Percentiles rank a stretch among this genome's conserved stretches.
These are phyloP conservation scores for Termitomyces sp. DNA, from an alignment of 768 basidiomycete genomes.

Conservation along the genomic window DNA sequence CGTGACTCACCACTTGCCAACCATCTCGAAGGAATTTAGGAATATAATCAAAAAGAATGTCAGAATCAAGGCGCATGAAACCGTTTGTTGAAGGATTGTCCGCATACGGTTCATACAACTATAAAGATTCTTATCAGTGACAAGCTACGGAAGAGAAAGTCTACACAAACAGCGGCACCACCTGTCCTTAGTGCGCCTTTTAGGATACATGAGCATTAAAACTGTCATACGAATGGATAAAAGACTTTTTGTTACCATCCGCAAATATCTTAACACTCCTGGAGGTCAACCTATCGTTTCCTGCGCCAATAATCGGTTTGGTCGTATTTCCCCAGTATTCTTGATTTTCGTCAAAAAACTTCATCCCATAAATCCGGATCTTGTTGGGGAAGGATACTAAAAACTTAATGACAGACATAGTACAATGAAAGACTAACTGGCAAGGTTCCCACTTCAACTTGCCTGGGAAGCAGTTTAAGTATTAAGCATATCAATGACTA, in stretches of 20 bases:
- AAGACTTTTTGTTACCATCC: constrained; percentile 40
- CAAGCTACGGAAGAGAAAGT: not conserved
- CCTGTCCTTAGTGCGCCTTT: constrained; percentile 83
- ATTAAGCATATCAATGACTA: not conserved
- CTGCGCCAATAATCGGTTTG: constrained; percentile 47
- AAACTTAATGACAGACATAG: not conserved
- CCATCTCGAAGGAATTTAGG: constrained; percentile 70
- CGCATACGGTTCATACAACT: constrained; percentile 80
- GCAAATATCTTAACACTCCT: constrained; percentile 80
- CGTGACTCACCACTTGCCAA: constrained; percentile 80
- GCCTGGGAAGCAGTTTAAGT: constrained; percentile 35
- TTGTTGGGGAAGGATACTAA: constrained; percentile 21
- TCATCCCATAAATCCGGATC: constrained; percentile 79
- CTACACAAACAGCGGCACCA: constrained; percentile 67
- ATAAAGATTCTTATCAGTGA: constrained; percentile 3
- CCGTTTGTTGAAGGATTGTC: constrained; percentile 75
- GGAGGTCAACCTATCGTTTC: constrained; percentile 60
- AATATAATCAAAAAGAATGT: constrained; percentile 58
- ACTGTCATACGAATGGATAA: not conserved
- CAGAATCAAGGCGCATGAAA: constrained; percentile 66
- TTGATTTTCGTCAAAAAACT: constrained; percentile 58
- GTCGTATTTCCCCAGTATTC: constrained; percentile 72
- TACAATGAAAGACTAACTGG: constrained; percentile 41
- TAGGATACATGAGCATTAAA: not conserved
- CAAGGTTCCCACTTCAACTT: constrained; percentile 52